Percentiles rank a stretch among this genome's conserved stretches.
Conservation (phyloP, 768 basidiomycete genomes). For the Megacollybia marginata region DNA sequence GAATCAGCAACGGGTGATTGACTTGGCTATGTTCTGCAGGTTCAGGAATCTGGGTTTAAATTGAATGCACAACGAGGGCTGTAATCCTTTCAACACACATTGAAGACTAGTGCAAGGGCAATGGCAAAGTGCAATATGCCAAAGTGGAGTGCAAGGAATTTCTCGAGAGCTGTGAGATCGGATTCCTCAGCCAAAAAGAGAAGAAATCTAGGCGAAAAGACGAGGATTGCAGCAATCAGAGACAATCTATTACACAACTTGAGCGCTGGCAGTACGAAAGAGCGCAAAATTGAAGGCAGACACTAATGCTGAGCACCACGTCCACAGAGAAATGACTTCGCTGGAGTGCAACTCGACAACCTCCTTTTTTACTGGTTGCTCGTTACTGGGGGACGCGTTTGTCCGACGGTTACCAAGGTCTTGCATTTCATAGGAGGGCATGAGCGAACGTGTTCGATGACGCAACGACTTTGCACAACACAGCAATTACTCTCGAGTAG, state of each 20-base stretch:
- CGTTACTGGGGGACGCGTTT: constrained; percentile 6
- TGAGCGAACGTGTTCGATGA: constrained; percentile 4
- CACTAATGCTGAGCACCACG: constrained; percentile 27
- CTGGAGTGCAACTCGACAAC: not conserved
- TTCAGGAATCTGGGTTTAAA: constrained; percentile 33
- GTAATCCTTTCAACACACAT: constrained; percentile 31
- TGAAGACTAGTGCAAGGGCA: constrained; percentile 48
- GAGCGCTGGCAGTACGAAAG: not conserved
- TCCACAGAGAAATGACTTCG: constrained; percentile 24
- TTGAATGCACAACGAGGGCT: constrained; percentile 2
- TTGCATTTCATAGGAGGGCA: constrained; percentile 30
- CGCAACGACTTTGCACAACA: not conserved
- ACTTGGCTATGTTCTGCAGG: constrained; percentile 22
- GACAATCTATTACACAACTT: constrained; percentile 19
- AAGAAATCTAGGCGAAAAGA: constrained; percentile 55
- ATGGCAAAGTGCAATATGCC: constrained; percentile 54
- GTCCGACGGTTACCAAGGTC: constrained; percentile 18
- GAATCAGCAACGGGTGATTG: constrained; percentile 56
- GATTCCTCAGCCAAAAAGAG: constrained; percentile 56
- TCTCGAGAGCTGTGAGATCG: constrained; percentile 57
- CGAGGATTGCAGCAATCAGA: constrained; percentile 27
- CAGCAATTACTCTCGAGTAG: constrained; percentile 3
- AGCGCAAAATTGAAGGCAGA: not conserved
- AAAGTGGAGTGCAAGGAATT: constrained; percentile 60
- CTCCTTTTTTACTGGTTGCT: constrained; percentile 6